These are phyloP conservation scores for Solanum acaule DNA, from an alignment of 257 asterid species.

Conservation along the genomic window DNA sequence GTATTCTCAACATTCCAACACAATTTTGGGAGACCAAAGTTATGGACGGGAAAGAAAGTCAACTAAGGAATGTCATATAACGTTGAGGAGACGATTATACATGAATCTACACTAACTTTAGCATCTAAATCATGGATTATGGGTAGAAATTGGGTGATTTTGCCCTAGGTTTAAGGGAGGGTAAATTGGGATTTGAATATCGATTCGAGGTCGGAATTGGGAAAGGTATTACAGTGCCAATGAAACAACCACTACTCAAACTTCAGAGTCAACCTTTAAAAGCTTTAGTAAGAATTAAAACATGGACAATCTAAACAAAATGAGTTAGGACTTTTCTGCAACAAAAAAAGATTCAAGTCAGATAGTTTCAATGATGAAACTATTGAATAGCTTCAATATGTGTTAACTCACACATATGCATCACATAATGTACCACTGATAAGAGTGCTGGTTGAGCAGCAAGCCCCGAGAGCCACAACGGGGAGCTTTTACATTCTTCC, in stretches of 20 bases:
- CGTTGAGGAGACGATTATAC: not conserved
- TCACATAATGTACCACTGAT: not conserved
- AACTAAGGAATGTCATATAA: not conserved
- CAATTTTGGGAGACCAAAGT: not conserved
- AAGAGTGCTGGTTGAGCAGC: not conserved
- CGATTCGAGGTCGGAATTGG: not conserved
- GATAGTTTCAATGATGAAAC: not conserved
- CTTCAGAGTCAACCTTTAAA: not conserved
- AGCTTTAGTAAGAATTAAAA: not conserved
- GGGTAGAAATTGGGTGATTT: not conserved
- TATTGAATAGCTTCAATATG: not conserved
- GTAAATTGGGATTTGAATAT: not conserved
- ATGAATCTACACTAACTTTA: not conserved
- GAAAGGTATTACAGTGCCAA: not conserved
- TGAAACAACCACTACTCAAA: not conserved
- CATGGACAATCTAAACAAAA: not conserved
- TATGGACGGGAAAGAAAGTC: not conserved
- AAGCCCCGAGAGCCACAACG: not conserved
- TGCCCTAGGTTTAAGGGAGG: not conserved
- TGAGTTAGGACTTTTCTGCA: not conserved
- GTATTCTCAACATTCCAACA: not conserved
- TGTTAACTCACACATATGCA: not conserved
- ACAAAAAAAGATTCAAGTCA: not conserved
- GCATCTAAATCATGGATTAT: not conserved
- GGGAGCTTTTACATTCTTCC: not conserved